Conservation (phyloP, 768 basidiomycete genomes). For the Tephrocybe rancida region DNA sequence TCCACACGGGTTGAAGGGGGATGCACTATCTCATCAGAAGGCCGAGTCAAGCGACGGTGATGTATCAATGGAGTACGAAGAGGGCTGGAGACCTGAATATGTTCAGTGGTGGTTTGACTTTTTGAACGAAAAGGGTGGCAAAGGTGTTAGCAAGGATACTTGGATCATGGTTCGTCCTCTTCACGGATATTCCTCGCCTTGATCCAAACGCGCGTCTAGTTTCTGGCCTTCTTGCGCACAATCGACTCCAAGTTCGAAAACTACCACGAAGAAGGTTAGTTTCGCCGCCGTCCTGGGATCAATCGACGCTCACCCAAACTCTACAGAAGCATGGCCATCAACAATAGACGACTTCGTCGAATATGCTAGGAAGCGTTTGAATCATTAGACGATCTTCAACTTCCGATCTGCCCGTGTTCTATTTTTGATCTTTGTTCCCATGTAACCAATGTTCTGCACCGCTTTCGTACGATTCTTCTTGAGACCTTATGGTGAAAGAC, state of each 20-base stretch:
- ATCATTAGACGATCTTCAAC: conserved; percentile 5
- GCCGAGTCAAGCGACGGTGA: conserved; percentile 43
- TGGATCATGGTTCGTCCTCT: conserved; percentile 75
- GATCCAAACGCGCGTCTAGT: conserved; percentile 42
- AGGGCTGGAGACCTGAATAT: conserved; percentile 66
- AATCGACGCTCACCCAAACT: conserved; percentile 8
- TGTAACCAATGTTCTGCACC: neutral
- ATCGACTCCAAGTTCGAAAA: conserved; percentile 73
- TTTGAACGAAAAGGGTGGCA: conserved; percentile 60
- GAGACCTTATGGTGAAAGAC: no score
- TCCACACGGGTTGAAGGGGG: conserved; percentile 37
- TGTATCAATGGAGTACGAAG: conserved; percentile 46
- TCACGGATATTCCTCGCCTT: neutral
- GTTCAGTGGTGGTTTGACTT: conserved; percentile 82
- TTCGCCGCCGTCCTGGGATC: neutral
- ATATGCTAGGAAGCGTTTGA: conserved; percentile 52
- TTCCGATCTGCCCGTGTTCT: neutral
- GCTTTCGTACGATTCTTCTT: neutral
- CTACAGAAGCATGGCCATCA: conserved; percentile 82
- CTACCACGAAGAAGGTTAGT: conserved; percentile 76
- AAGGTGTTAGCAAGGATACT: conserved; percentile 87
- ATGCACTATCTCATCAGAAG: conserved; percentile 4
- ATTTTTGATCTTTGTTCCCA: neutral
- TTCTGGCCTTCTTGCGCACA: conserved; percentile 76
- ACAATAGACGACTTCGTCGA: conserved; percentile 85